Base-by-base conservation (phyloP, 2,329 filamentous ascomycete species). In the Sporothrix brunneoviolacea region DNA sequence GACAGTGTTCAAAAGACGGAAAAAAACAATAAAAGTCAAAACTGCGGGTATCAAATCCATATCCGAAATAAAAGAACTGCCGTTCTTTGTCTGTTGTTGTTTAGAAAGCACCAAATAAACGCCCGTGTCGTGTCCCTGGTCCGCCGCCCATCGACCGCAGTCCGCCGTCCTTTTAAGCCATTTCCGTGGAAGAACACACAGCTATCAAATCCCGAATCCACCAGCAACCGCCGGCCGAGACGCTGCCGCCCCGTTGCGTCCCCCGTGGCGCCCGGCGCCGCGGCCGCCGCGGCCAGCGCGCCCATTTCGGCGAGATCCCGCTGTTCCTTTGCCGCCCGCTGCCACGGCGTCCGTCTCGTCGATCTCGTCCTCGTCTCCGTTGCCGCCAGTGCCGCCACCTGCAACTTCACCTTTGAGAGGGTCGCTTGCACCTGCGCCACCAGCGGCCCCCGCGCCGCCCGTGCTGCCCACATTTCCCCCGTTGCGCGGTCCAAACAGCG, bases 401-500 rank as follows among this genome's bases (percentile, higher is more conserved):
- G 19, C 52, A 4, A 19, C 39, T 16, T 13, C 9, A 4, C 13
- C 37, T 4, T 16, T 33, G 6, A 10, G n/a, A 15, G 18, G 36
- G 8, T 21, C 16, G 18, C 7, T 21, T 18, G 8, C 21, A 35
- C 22, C 15, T 22, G 21, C 18, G 9, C 22, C 35, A 21, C 12
- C 41, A 9, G 22, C 46, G 6, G 13, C 28, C 9, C 30, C 32
- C 39, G 16, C 22, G 6, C 16, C 15, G 4, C 51, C 51, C 36
- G 58, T 57, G 12, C 46, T 58, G 8, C 55, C 54, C 15, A 67
- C 68, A 36, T 71, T 69, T 32, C 56, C 57, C 12, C 39, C 48
- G 16, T 16, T 46, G 36, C 51, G 50, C 15, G 57, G 57, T 13
- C 60, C 72, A 54, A 75, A 73, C 18, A 77, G 67, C 50, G 71